Base-by-base conservation (phyloP, 2,329 filamentous ascomycete genomes). In the Hypoxylon sp. region DNA sequence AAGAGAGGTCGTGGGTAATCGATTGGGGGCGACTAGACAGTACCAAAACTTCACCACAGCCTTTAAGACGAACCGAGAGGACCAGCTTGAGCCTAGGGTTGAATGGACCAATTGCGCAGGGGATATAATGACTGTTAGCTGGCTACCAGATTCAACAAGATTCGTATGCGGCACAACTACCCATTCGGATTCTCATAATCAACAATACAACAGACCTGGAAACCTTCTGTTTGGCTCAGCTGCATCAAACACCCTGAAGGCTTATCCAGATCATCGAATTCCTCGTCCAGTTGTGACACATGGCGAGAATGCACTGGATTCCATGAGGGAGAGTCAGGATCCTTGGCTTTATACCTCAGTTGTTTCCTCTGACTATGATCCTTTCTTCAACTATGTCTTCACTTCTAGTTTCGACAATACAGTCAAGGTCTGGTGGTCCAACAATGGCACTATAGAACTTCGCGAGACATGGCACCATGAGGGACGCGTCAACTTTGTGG, bases 271-370 rank as follows among this genome's bases (percentile, higher is more conserved):
- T 30, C 84, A 87, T 59, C 75, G 81, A 0, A 79, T 86, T 12
- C 67, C 74, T 1, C 77, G 84, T 1, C 81, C 82, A 0, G 51
- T 78, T 0, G 75, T 85, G 0, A 68, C 75, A 8, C 76, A 75
- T 43, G 77, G 77, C 0, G 79, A 82, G 12, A 86, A 85, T 57
- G 73, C 81, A 0, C 75, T 76, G 2, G 70, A 76, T 1, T 79
- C 79, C 0, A 84, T 86, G 82, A 73, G 78, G 2, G 73, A 76
- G 53, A 82, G 77, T 27, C 82, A 86, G 54, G 80, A 83, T 37
- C 80, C 80, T 0, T 87, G 83, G 83, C 70, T 87, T 0, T 87
- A 84, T 59, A 79, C 81, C 0, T 86, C 84, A 0, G 83, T 87
- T 0, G 83, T 85, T 0, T 80, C 81, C 4, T 84, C 82, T 0